These are phyloP conservation scores for Citrus mangshanensis DNA, from an alignment of 345 rosid genomes.

Conservation along the genomic window DNA sequence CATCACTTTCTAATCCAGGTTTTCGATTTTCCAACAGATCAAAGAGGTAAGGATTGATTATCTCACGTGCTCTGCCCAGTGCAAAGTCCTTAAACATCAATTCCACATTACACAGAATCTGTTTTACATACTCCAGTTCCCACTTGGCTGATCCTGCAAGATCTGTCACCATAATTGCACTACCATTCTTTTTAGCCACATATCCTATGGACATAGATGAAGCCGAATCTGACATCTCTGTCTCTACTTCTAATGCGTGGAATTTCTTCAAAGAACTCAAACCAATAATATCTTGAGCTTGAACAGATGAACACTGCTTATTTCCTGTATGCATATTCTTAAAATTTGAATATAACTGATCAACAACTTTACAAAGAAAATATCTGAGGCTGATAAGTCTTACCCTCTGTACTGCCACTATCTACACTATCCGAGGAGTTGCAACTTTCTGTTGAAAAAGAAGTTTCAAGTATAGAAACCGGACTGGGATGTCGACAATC, in stretches of 20 bases:
- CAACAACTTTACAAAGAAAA: not conserved
- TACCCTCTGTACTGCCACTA: slow-evolving; percentile 48
- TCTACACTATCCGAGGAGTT: slow-evolving; percentile 58
- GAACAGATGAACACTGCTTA: slow-evolving; percentile 49
- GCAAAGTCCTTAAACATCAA: slow-evolving; percentile 65
- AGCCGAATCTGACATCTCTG: slow-evolving; percentile 64
- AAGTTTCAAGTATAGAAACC: slow-evolving; percentile 58
- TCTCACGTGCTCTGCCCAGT: slow-evolving; percentile 36
- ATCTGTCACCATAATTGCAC: slow-evolving; percentile 10
- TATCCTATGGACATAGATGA: slow-evolving; percentile 48
- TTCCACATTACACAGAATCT: slow-evolving; percentile 56
- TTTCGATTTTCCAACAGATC: slow-evolving; percentile 58
- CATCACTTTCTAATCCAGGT: slow-evolving; percentile 20
- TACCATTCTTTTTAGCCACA: slow-evolving; percentile 24
- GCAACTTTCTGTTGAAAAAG: slow-evolving; percentile 63
- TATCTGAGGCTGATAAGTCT: not conserved
- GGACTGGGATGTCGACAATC: slow-evolving; percentile 64
- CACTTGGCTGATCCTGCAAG: slow-evolving; percentile 32
- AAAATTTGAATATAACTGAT: slow-evolving; percentile 6
- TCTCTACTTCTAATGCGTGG: slow-evolving; percentile 40
- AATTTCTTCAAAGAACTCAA: slow-evolving; percentile 36
- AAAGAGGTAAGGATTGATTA: slow-evolving; percentile 61
- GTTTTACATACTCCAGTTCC: slow-evolving; percentile 67
- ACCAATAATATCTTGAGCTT: slow-evolving; percentile 48
- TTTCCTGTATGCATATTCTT: slow-evolving; percentile 36